phyloP scores from a whole-genome alignment of 164 flowering plant genomes.

The Stephania cephalantha region DNA sequence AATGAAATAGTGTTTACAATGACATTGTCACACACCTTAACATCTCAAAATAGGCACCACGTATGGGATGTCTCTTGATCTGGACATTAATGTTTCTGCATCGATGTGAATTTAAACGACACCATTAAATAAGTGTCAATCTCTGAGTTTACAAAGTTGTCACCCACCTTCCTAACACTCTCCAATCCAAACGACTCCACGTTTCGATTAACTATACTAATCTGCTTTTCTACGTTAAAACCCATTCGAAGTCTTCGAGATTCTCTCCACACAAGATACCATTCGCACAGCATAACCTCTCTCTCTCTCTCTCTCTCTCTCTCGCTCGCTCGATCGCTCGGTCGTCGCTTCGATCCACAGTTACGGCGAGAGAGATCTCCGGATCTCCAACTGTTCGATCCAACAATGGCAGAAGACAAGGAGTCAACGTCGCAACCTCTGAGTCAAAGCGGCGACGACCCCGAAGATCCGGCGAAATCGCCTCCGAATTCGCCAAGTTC shows the following conservation, averaged over 20 bases:
- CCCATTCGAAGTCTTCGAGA: neutral
- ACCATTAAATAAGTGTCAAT: too few relatives aligned
- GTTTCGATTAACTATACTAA: too few relatives aligned
- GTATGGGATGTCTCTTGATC: too few relatives aligned
- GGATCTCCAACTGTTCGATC: conserved; percentile 1
- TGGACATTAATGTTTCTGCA: too few relatives aligned
- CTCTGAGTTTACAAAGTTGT: too few relatives aligned
- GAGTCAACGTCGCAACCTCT: conserved; percentile 58
- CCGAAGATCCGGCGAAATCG: conserved; percentile 69
- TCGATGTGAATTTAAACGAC: too few relatives aligned
- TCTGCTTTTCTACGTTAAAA: neutral
- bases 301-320: neutral
- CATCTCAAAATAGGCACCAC: too few relatives aligned
- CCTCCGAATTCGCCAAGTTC: conserved; percentile 55
- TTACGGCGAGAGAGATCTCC: neutral
- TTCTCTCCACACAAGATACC: neutral
- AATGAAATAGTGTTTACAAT: too few relatives aligned
- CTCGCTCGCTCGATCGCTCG: neutral
- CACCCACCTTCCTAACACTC: too few relatives aligned
- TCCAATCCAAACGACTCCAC: too few relatives aligned
- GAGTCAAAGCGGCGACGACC: conserved; percentile 46
- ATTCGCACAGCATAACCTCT: neutral
- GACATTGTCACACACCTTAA: too few relatives aligned
- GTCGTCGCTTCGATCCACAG: neutral
- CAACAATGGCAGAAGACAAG: conserved; percentile 66